A percentile compares a stretch with the other conserved stretches of the same genome.
phyloP scores from a whole-genome alignment of 2,329 filamentous ascomycete genomes.

The Chaetomium strumarium region DNA sequence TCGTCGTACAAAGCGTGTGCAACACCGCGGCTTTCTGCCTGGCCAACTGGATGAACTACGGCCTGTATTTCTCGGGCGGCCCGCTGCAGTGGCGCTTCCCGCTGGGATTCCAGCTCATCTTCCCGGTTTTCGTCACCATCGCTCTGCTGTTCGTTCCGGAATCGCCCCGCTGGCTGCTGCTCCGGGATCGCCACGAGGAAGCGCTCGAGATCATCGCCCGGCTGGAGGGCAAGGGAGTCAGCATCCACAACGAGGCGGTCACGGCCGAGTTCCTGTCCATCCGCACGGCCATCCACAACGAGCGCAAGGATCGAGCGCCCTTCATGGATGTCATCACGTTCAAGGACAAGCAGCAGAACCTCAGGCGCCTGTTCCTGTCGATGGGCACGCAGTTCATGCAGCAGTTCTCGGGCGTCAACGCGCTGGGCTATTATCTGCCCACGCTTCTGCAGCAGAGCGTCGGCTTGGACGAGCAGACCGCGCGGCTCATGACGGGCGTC shows the following conservation, averaged over 20 bases:
- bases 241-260: constrained; percentile 3
- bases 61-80: constrained; percentile 7
- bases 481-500: constrained; percentile 7
- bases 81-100: constrained; percentile 10
- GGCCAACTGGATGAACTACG: constrained; percentile 11
- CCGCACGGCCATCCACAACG: constrained; percentile 4
- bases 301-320: constrained; percentile 1
- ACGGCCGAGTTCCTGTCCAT: constrained; percentile 9
- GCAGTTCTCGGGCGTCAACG: constrained; percentile 9
- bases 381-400: constrained; percentile 8
- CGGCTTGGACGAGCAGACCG: constrained; percentile 6
- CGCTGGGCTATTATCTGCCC: constrained; percentile 4
- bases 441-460: constrained; percentile 8
- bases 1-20: constrained; percentile 7
- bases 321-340: constrained; percentile 1
- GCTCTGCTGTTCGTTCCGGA: constrained; percentile 6
- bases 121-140: constrained; percentile 4
- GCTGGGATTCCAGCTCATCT: constrained; percentile 7
- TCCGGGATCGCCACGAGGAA: constrained; percentile 4
- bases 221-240: neutral
- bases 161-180: constrained; percentile 7
- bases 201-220: constrained; percentile 6
- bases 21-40: constrained; percentile 10
- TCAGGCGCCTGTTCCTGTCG: constrained; percentile 2
- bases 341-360: constrained; percentile 6